Evolutionary conservation across 768 basidiomycete species (phyloP).

Genomic region (Hypholoma sublateritium): DNA sequence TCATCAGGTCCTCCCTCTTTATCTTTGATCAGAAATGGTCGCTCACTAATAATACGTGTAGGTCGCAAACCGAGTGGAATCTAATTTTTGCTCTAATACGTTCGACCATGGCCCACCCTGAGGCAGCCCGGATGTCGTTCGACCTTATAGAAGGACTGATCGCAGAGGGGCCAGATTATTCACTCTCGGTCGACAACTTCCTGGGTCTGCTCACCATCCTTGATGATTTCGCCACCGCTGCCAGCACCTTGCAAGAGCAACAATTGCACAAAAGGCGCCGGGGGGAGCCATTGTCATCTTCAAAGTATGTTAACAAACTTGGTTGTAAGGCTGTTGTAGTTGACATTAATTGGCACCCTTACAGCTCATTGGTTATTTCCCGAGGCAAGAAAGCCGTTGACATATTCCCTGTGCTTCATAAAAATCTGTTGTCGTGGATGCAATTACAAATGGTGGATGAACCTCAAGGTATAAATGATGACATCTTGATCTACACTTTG

Average conservation of each 20-base stretch:
- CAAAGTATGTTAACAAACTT: conserved; percentile 43
- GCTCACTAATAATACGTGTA: conserved; percentile 24
- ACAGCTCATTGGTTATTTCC: conserved; percentile 73
- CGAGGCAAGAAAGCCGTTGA: conserved; percentile 86
- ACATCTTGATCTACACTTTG: neutral
- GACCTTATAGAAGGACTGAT: conserved; percentile 71
- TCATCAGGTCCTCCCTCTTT: conserved; percentile 55
- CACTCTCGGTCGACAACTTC: conserved; percentile 78
- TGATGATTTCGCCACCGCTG: conserved; percentile 82
- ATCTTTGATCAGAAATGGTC: neutral
- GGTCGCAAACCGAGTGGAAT: conserved; percentile 95
- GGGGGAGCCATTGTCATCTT: conserved; percentile 44
- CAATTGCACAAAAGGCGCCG: conserved; percentile 56
- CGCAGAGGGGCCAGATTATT: conserved; percentile 56
- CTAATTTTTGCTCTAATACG: conserved; percentile 86
- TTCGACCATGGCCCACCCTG: conserved; percentile 81
- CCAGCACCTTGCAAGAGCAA: conserved; percentile 57
- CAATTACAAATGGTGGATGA: conserved; percentile 42
- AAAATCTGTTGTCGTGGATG: conserved; percentile 58
- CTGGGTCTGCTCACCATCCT: conserved; percentile 74
- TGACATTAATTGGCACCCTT: conserved; percentile 6
- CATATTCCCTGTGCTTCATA: conserved; percentile 71
- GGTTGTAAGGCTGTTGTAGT: neutral
- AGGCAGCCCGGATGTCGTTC: conserved; percentile 85
- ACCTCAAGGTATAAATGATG: conserved; percentile 36